Evolutionary conservation across 805 yeast species (phyloP), one percentile per base, ranked within the genome.

Genomic region (Ogataea siamensis): DNA sequence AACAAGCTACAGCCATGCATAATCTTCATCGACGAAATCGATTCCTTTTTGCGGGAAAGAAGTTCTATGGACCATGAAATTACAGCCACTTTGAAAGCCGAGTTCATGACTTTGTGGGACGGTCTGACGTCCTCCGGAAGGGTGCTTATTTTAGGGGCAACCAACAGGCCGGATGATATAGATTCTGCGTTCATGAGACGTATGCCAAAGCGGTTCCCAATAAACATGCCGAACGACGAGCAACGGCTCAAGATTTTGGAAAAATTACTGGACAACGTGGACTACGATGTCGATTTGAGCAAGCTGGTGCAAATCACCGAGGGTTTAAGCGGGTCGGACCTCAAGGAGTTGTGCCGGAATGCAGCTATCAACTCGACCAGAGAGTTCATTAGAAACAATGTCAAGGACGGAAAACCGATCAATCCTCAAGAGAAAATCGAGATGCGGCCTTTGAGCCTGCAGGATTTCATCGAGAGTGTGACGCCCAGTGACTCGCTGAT

Each of bases 101-200:
- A 91, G 62, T 93, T 91, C 55, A 91, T 91, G 97, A 87, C 96
- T 0, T 66, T 91, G 34, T 91, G 98, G 98, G 99, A 91, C 60
- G 99, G 99, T 0, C 67, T 91, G 21, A 64, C 75, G 6, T 73
- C 84, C 7, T 58, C 63, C n/a, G 95, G 95, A 2, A 71, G 95
- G 32, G 75, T 93, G 4, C 66, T 91, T 67, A 87, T 91, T 2
- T 73, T 91, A 52, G 99, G 98, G 3, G 98, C 98, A 7, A 91
- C 99, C 0, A 91, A 91, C 59, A 71, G 99, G 47, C 88, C 93
- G 28, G 74, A 76, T 43, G 99, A 91, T 58, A 91, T 91, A 30
- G 99, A 91, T 57, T 74, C 76, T 45, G 99, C 99, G 2, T 87
- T 91, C 55, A 68, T 93, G 64, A 76, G 99, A 63, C 76, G 99